Conservation (phyloP, 176 grass and related monocot genomes). For the Musa beccarii region DNA sequence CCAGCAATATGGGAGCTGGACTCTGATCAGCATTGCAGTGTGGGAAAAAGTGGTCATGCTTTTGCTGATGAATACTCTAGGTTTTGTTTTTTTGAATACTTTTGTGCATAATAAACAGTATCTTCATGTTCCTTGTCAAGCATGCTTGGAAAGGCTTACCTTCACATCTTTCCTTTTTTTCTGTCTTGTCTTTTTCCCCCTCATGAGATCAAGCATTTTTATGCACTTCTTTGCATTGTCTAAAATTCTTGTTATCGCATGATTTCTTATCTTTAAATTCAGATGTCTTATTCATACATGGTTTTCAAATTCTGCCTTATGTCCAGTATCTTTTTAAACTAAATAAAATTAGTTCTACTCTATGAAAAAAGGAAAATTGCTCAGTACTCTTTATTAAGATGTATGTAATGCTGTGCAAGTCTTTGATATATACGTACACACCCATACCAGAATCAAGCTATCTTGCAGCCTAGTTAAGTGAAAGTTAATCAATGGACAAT, state of each 20-base stretch:
- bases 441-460: neutral
- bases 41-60: constrained; percentile 29
- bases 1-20: constrained; percentile 83
- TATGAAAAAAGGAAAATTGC: neutral
- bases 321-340: neutral
- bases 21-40: constrained; percentile 36
- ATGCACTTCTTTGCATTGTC: too few relatives aligned
- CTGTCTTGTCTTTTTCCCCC: neutral
- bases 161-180: too few relatives aligned
- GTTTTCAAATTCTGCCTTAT: neutral
- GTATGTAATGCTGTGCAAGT: neutral
- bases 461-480: neutral
- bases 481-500: neutral
- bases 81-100: constrained; percentile 20
- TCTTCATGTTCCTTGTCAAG: neutral
- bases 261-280: neutral
- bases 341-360: too few relatives aligned
- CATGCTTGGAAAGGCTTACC: neutral
- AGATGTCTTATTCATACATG: neutral
- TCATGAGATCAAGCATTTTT: too few relatives aligned
- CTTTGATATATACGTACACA: neutral
- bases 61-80: constrained; percentile 28
- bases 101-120: too few relatives aligned
- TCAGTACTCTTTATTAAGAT: neutral
- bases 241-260: neutral